Percentiles rank a stretch among this genome's conserved stretches.
Conservation (phyloP, 2,329 filamentous ascomycete genomes). For the Fusarium equiseti region DNA sequence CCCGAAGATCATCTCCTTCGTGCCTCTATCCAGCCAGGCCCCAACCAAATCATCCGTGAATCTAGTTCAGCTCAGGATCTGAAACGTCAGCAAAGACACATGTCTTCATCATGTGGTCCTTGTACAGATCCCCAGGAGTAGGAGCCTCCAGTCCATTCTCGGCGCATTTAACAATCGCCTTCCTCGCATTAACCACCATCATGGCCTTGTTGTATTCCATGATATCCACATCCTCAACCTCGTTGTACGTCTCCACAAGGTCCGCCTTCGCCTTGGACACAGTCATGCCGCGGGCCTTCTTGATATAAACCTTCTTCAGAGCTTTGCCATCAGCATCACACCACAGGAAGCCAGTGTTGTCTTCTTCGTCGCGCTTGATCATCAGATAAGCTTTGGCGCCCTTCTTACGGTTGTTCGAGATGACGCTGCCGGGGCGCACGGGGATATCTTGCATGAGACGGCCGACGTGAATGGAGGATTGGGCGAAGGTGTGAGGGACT, state of each 20-base stretch:
- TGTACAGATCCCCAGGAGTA: background rate
- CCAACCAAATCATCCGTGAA: background rate
- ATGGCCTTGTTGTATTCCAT: background rate
- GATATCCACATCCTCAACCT: background rate
- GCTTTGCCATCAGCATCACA: background rate
- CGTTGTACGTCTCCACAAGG: background rate
- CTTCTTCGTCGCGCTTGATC: background rate
- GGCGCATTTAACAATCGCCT: background rate
- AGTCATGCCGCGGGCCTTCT: background rate
- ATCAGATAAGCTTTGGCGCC: background rate
- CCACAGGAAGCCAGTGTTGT: background rate
- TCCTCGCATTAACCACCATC: background rate
- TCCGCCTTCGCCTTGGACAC: background rate
- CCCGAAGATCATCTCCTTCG: fast-evolving
- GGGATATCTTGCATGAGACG: background rate
- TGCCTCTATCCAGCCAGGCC: fast-evolving
- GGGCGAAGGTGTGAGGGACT: background rate
- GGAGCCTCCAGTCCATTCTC: background rate
- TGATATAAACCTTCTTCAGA: background rate
- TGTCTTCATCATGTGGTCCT: background rate
- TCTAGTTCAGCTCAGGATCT: constrained; percentile 3
- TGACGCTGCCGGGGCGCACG: background rate
- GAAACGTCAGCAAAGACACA: background rate
- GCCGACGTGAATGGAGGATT: background rate
- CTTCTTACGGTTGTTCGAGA: background rate